These are phyloP conservation scores for Pseudogymnoascus sp. DNA, from an alignment of 2,329 filamentous ascomycete species.

Conservation along the genomic window DNA sequence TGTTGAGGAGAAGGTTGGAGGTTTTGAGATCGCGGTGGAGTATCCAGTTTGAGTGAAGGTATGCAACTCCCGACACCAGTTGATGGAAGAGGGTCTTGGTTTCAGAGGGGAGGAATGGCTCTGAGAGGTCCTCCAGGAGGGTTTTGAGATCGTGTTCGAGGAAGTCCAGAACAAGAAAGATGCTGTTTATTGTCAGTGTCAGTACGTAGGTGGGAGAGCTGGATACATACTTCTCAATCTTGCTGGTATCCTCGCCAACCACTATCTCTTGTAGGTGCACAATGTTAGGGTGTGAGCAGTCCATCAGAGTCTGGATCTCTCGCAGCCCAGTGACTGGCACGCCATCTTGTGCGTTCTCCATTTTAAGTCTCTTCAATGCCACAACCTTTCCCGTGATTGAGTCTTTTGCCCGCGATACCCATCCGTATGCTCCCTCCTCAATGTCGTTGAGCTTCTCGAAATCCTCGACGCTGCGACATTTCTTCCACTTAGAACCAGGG, in stretches of 20 bases:
- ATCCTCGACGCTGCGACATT: constrained; percentile 70
- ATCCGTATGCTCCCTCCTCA: constrained; percentile 94
- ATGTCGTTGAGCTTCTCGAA: constrained; percentile 95
- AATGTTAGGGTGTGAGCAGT: constrained; percentile 74
- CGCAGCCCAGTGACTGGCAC: constrained; percentile 85
- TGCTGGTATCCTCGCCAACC: constrained; percentile 54
- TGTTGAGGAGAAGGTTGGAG: constrained; percentile 89
- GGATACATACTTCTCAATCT: constrained; percentile 44
- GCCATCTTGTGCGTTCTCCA: constrained; percentile 66
- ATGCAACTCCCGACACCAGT: constrained; percentile 70
- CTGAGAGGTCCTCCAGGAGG: constrained; percentile 86
- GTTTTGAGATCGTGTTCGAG: constrained; percentile 94
- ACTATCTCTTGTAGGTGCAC: constrained; percentile 79
- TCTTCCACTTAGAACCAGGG: constrained; percentile 58
- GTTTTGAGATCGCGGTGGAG: constrained; percentile 91
- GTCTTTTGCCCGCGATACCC: constrained; percentile 79
- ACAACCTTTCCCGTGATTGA: constrained; percentile 69
- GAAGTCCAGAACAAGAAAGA: constrained; percentile 95
- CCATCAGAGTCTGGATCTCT: constrained; percentile 85
- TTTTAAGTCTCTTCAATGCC: constrained; percentile 88
- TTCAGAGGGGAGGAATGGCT: constrained; percentile 88
- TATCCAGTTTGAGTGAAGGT: constrained; percentile 85
- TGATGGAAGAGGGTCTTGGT: constrained; percentile 85
- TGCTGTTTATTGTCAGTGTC: constrained; percentile 42
- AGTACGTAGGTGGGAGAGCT: constrained; percentile 10